Percentiles rank a stretch among this genome's conserved stretches.
Conservation (phyloP, 2,329 filamentous ascomycete genomes). For the Cytospora piceae region DNA sequence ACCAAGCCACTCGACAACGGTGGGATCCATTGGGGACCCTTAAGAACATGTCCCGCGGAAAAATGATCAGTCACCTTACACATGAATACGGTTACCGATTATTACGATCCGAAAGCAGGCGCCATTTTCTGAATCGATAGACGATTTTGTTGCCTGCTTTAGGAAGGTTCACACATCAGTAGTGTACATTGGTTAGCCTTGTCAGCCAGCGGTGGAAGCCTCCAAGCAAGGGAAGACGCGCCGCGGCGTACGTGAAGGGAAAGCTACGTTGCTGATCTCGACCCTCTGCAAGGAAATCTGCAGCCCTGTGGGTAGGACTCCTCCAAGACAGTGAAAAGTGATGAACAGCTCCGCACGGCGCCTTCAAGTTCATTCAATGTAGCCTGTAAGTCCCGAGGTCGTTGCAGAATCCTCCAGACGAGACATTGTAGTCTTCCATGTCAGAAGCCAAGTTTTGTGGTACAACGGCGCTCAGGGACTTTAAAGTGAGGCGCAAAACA, state of each 20-base stretch:
- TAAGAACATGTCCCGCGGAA: neutral
- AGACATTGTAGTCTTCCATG: neutral
- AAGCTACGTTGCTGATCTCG: neutral
- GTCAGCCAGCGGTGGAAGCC: slow-evolving; percentile 2
- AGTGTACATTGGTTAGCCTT: neutral
- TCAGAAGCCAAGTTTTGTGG: slow-evolving; percentile 2
- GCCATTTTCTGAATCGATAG: slow-evolving; percentile 14
- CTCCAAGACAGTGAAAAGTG: neutral
- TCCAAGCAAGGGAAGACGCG: neutral
- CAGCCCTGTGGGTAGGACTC: slow-evolving; percentile 3
- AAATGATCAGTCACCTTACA: slow-evolving; percentile 10
- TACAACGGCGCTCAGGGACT: slow-evolving; percentile 3
- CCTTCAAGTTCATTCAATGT: neutral
- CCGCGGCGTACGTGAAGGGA: neutral
- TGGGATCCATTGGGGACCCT: neutral
- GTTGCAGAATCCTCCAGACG: neutral
- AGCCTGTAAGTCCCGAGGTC: neutral
- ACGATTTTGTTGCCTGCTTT: neutral
- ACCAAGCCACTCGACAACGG: neutral
- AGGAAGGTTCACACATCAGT: neutral
- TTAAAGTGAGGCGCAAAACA: slow-evolving; percentile 27
- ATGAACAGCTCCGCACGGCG: neutral
- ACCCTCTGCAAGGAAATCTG: neutral
- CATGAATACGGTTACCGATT: slow-evolving; percentile 8
- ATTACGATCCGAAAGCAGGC: slow-evolving; percentile 22